Evolutionary conservation across 2,329 filamentous ascomycete genomes (phyloP).

Genomic region (Colletotrichum acutatum): DNA sequence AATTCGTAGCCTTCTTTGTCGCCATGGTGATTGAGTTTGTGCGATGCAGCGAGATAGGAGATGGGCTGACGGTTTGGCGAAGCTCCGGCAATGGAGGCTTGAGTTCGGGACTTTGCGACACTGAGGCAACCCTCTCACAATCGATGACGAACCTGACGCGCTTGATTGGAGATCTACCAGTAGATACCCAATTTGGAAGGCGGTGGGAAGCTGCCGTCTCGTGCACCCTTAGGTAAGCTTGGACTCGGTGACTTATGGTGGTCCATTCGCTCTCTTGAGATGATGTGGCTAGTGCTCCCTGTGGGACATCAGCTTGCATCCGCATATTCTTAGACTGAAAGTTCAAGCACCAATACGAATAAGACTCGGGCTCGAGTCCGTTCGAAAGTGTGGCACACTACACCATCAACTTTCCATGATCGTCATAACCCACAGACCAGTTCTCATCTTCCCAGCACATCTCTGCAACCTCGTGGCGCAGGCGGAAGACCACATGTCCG

Average conservation of each 20-base stretch:
- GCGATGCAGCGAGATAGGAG: not conserved
- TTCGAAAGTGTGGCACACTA: not conserved
- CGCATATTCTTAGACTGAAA: not conserved
- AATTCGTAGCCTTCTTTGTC: conserved; percentile 61
- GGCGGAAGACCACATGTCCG: not conserved
- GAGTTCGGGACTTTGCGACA: not conserved
- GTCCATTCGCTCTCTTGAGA: not conserved
- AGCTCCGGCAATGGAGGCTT: not conserved
- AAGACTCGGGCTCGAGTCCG: not conserved
- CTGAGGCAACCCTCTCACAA: not conserved
- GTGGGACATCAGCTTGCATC: not conserved
- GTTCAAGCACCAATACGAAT: not conserved
- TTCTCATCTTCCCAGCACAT: not conserved
- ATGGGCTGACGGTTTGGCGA: not conserved
- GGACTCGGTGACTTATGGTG: not conserved
- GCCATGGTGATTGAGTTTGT: conserved; percentile 42
- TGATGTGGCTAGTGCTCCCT: conserved; percentile 23
- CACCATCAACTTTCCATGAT: not conserved
- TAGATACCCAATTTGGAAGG: conserved; percentile 4
- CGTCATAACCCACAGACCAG: not conserved
- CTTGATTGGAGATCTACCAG: conserved; percentile 28
- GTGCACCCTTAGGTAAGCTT: not conserved
- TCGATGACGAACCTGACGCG: conserved; percentile 35
- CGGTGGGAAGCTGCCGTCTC: conserved; percentile 1
- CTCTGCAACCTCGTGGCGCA: conserved; percentile 19